Evolutionary conservation across 371 early-diverging fungal species (phyloP).

Genomic region (Batkoa obscura): DNA sequence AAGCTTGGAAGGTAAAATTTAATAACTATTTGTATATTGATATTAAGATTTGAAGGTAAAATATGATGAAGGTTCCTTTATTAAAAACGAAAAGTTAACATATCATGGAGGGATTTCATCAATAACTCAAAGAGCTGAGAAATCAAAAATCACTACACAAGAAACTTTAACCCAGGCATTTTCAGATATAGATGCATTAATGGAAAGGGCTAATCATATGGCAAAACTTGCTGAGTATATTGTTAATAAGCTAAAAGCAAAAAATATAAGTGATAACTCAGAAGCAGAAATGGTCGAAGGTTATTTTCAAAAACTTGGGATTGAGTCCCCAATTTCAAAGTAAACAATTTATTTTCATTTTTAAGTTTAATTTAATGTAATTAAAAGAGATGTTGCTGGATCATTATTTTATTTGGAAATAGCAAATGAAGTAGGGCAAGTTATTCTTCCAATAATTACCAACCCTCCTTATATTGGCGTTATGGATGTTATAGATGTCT

Average conservation of each 20-base stretch:
- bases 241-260: neutral
- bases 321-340: constrained; percentile 1
- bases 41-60: neutral
- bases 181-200: neutral
- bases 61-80: neutral
- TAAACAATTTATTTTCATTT: neutral
- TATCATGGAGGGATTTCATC: neutral
- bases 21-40: neutral
- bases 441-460: neutral
- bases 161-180: neutral
- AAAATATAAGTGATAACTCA: neutral
- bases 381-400: neutral
- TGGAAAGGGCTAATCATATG: constrained; percentile 1
- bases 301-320: neutral
- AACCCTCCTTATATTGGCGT: neutral
- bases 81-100: neutral
- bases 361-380: neutral
- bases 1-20: constrained; percentile 1
- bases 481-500: neutral
- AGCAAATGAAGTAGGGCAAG: neutral
- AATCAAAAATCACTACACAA: neutral
- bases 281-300: neutral
- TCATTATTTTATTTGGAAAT: neutral
- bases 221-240: neutral
- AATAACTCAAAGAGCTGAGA: neutral